These are phyloP conservation scores for Cryptomeria japonica DNA, from an alignment of 75 land plant species.

Conservation along the genomic window DNA sequence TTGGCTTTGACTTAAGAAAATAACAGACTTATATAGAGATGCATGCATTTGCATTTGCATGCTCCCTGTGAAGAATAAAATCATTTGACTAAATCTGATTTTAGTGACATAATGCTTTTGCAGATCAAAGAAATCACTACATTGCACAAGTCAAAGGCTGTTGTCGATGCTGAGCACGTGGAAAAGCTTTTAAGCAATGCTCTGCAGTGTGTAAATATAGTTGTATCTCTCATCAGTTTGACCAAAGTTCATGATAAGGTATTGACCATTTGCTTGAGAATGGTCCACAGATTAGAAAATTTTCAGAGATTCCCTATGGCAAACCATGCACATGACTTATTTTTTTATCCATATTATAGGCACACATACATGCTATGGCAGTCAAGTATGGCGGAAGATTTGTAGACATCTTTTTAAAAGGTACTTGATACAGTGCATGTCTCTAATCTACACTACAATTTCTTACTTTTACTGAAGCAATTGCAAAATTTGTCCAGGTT, in stretches of 20 bases:
- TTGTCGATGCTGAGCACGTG: conserved; percentile 31
- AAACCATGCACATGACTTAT: neutral
- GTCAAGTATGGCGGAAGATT: conserved; percentile 92
- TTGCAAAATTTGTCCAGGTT: conserved; percentile 38
- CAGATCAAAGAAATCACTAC: conserved; percentile 55
- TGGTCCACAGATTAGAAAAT: neutral
- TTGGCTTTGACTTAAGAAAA: neutral
- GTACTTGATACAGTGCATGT: conserved; percentile 24
- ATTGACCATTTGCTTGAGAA: neutral
- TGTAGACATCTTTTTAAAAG: conserved; percentile 83
- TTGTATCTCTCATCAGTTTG: conserved; percentile 70
- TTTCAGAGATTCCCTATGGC: neutral
- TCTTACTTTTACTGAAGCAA: neutral
- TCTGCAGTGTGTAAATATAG: conserved; percentile 56
- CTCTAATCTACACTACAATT: neutral
- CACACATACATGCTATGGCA: conserved; percentile 74
- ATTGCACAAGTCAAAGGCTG: conserved; percentile 35
- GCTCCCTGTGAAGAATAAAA: neutral
- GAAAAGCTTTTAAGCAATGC: conserved; percentile 34
- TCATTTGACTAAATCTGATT: neutral
- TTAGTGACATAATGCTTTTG: conserved; percentile 3
- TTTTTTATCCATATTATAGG: conserved; percentile 31
- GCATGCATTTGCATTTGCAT: neutral
- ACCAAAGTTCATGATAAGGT: conserved; percentile 84
- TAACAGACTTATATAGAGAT: neutral